Evolutionary conservation across 1,139 yeast species (phyloP), one percentile per base, ranked within the genome.

Genomic region (Meyerozyma athensensis): DNA sequence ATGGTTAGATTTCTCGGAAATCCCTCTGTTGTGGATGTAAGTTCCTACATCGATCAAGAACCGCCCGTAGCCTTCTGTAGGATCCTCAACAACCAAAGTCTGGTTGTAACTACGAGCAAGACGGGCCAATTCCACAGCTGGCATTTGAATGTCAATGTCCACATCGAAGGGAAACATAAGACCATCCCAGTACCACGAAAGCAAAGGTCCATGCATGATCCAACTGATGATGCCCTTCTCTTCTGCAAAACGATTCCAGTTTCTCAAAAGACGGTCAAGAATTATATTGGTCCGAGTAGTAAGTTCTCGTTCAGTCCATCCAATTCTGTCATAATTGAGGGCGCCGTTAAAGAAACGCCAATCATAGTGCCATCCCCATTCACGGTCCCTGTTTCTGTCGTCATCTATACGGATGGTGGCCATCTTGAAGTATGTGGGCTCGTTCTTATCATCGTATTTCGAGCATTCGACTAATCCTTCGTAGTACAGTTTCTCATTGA

Each of bases 311-410:
- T 38, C 37, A 9, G 49, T 37, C 53, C 53, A 49, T 5, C 50
- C 54, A 1, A 40, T 40, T 26, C 51, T 47, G 10, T 45, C 39
- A 30, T 45, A 47, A 31, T 45, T 46, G 17, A 53, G 43, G 5
- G 50, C 53, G 17, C 50, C 56, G 14, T 41, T 41, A 41, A 50
- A 52, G 34, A 51, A 50, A 13, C 55, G 40, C 55, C 55, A 52
- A 37, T 52, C 56, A 30, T 50, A 51, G 36, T 50, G 53, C 54
- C 53, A 49, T 16, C 66, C 65, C 56, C 59, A 58, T 43, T 63
- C 70, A 33, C 54, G 47, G 28, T 44, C 46, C 30, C 41, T 33
- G 35, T 51, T 52, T 17, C 40, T 40, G 21, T 36, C 37, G 22
- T 52, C 56, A 9, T 44, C 43, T 4, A 43, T 39, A 17, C 49